Conservation (phyloP, 2,329 filamentous ascomycete genomes). For the Alternaria burnsii region DNA sequence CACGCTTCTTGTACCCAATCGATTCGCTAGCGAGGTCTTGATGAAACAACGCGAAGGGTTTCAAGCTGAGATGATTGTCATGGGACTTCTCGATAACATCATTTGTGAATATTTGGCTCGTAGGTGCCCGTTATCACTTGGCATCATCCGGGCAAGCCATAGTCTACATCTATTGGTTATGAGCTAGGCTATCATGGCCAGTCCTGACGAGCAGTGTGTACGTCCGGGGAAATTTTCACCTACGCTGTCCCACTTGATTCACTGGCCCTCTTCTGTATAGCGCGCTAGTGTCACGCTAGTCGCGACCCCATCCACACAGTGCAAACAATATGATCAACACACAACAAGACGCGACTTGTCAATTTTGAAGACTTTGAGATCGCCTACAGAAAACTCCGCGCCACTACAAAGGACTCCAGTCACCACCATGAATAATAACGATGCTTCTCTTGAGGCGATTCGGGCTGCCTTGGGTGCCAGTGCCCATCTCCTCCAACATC, state of each 20-base stretch:
- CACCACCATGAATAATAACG: not conserved
- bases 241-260: not conserved
- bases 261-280: not conserved
- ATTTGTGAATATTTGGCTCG: not conserved
- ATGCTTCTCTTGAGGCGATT: not conserved
- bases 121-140: not conserved
- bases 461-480: not conserved
- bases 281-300: constrained; percentile 1
- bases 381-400: not conserved
- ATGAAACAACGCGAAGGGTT: not conserved
- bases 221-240: not conserved
- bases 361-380: not conserved
- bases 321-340: not conserved
- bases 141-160: not conserved
- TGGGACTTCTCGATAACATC: not conserved
- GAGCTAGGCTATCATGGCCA: not conserved
- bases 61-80: not conserved
- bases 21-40: not conserved
- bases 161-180: not conserved
- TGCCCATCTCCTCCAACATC: not conserved
- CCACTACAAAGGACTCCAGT: not conserved
- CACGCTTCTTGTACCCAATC: not conserved
- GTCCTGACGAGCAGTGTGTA: not conserved
- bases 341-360: not conserved
- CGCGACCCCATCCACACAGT: not conserved